These are phyloP conservation scores for Fusarium euwallaceae DNA, from an alignment of 2,329 filamentous ascomycete species.

Conservation along the genomic window DNA sequence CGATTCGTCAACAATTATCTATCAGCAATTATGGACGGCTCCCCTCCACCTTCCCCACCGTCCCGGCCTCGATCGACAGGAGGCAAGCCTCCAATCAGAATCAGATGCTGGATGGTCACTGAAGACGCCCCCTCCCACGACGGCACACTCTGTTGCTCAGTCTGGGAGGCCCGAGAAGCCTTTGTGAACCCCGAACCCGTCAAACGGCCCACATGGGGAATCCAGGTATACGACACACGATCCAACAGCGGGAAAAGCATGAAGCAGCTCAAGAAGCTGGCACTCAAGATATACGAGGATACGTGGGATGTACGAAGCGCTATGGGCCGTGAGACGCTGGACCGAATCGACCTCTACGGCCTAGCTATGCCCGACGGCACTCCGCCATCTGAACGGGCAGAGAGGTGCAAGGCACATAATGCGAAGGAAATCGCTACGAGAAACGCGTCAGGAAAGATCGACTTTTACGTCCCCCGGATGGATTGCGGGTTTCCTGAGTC, in stretches of 20 bases:
- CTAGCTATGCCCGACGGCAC: background rate
- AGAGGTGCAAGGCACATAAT: background rate
- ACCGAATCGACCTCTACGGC: background rate
- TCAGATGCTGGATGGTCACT: slow-evolving; percentile 1
- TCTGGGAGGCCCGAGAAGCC: background rate
- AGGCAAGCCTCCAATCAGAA: background rate
- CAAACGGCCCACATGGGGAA: background rate
- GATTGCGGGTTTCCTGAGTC: background rate
- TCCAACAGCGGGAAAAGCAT: background rate
- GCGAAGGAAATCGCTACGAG: background rate
- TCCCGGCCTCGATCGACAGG: background rate
- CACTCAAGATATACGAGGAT: background rate
- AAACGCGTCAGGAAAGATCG: background rate
- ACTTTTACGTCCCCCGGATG: background rate
- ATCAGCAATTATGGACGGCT: background rate
- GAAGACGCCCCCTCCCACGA: background rate
- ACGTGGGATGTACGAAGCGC: background rate
- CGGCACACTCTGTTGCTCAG: slow-evolving; percentile 1
- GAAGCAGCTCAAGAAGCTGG: background rate
- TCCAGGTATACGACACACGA: background rate
- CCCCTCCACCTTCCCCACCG: background rate
- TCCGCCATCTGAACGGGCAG: background rate
- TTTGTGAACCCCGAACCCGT: background rate
- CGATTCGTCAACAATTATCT: background rate
- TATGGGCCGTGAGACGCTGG: background rate